Evolutionary conservation across 176 grass and related monocot genomes (phyloP).

Genomic region (Poa pratensis): DNA sequence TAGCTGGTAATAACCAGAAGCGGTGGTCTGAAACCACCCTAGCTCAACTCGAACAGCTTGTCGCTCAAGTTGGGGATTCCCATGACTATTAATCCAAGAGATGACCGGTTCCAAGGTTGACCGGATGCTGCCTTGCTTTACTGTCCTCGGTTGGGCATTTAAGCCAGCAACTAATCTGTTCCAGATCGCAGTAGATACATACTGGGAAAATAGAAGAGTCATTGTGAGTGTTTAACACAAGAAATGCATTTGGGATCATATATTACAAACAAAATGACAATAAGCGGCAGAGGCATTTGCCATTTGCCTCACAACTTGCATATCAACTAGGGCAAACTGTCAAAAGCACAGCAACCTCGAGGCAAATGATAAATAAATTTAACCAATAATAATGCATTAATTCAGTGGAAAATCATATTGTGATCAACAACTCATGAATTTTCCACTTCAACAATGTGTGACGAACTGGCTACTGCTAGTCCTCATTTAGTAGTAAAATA

Average conservation of each 20-base stretch:
- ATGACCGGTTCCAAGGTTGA: constrained; percentile 65
- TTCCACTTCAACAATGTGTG: no score
- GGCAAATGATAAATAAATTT: no score
- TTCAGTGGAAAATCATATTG: no score
- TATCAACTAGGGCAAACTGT: no score
- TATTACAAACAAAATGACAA: neutral
- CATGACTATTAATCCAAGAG: constrained; percentile 79
- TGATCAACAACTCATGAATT: no score
- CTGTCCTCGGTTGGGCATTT: constrained; percentile 89
- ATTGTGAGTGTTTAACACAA: constrained; percentile 12
- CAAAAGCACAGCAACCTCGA: no score
- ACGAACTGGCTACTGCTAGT: no score
- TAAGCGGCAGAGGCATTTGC: neutral
- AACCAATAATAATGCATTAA: no score
- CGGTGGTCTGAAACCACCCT: constrained; percentile 93
- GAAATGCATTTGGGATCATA: constrained; percentile 9
- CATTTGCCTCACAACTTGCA: no score
- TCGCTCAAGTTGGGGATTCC: constrained; percentile 78
- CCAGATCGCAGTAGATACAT: constrained; percentile 92
- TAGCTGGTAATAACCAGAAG: constrained; percentile 95
- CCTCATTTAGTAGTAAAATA: no score
- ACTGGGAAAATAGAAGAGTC: constrained; percentile 57
- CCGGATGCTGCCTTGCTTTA: constrained; percentile 60
- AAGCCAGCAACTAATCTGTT: constrained; percentile 93
- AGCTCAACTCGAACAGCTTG: constrained; percentile 84